Evolutionary conservation across 1,284 basidiomycete genomes (phyloP).

Genomic region (Ganoderma sinense): DNA sequence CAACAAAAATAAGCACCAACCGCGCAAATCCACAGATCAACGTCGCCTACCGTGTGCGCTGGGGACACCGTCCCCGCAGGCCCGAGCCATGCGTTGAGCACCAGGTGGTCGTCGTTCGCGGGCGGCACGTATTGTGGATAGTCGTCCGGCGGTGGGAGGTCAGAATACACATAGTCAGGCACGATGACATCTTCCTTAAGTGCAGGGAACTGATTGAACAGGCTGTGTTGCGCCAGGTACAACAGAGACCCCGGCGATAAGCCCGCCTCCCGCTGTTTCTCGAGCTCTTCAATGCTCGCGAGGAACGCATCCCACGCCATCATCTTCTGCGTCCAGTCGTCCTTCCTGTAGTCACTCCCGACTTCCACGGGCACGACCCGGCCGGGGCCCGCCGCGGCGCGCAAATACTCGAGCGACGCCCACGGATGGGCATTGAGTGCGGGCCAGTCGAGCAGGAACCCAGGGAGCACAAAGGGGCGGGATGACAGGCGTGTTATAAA

Average conservation of each 20-base stretch:
- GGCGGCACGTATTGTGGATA: slow-evolving; percentile 71
- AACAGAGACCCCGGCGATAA: slow-evolving; percentile 44
- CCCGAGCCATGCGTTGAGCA: slow-evolving; percentile 92
- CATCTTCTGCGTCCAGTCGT: slow-evolving; percentile 86
- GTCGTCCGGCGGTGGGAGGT: slow-evolving; percentile 54
- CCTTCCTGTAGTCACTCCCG: slow-evolving; percentile 83
- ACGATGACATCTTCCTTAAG: slow-evolving; percentile 78
- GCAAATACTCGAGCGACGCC: slow-evolving; percentile 75
- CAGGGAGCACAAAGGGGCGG: slow-evolving; percentile 78
- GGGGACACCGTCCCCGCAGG: slow-evolving; percentile 82
- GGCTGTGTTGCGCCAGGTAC: slow-evolving; percentile 94
- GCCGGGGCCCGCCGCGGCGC: slow-evolving; percentile 73
- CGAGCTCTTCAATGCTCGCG: slow-evolving; percentile 47
- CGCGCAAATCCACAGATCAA: slow-evolving; percentile 6
- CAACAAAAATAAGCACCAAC: slow-evolving; percentile 1
- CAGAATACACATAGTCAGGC: slow-evolving; percentile 90
- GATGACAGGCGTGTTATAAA: slow-evolving; percentile 51
- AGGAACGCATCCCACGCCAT: slow-evolving; percentile 85
- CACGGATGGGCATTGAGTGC: slow-evolving; percentile 75
- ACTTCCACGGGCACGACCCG: slow-evolving; percentile 92
- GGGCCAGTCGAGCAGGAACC: slow-evolving; percentile 72
- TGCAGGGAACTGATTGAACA: slow-evolving; percentile 86
- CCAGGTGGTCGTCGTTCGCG: slow-evolving; percentile 68
- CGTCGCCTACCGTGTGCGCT: slow-evolving; percentile 85
- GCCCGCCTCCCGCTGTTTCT: slow-evolving; percentile 18